Evolutionary conservation across 139 green algal species (phyloP).

Genomic region (Tetradesmus obliquus): DNA sequence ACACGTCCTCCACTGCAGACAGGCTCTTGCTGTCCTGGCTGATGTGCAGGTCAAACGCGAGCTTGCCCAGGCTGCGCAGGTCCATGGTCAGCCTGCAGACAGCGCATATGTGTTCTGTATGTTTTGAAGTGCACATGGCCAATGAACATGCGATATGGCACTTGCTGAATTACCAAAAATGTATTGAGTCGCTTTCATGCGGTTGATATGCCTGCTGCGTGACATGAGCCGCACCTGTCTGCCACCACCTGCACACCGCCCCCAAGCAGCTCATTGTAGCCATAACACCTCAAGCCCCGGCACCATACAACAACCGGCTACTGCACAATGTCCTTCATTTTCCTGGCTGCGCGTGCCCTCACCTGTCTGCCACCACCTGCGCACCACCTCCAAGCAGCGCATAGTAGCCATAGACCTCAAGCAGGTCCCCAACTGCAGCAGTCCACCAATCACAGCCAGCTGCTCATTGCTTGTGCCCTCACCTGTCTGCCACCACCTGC

Average conservation of each 20-base stretch:
- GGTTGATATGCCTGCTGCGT: too few relatives aligned
- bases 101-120: not conserved
- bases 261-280: conserved; percentile 15
- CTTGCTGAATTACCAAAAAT: too few relatives aligned
- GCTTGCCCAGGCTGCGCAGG: conserved; percentile 16
- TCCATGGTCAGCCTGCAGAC: conserved; percentile 33
- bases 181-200: too few relatives aligned
- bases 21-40: conserved; percentile 34
- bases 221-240: not conserved
- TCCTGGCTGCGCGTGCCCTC: too few relatives aligned
- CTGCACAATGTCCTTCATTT: not conserved
- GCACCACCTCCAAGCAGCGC: not conserved
- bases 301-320: too few relatives aligned
- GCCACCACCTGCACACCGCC: conserved; percentile 1
- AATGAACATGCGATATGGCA: too few relatives aligned
- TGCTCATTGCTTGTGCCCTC: not conserved
- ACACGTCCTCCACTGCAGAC: conserved; percentile 34
- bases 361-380: conserved; percentile 31
- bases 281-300: not conserved
- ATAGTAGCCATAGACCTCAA: conserved; percentile 22
- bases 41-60: conserved; percentile 29
- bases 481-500: conserved; percentile 32
- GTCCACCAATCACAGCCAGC: conserved; percentile 6
- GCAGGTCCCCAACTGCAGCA: conserved; percentile 4
- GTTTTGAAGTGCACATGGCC: too few relatives aligned